These are phyloP conservation scores for Penstemon eatonii DNA, from an alignment of 257 asterid species.

Conservation along the genomic window DNA sequence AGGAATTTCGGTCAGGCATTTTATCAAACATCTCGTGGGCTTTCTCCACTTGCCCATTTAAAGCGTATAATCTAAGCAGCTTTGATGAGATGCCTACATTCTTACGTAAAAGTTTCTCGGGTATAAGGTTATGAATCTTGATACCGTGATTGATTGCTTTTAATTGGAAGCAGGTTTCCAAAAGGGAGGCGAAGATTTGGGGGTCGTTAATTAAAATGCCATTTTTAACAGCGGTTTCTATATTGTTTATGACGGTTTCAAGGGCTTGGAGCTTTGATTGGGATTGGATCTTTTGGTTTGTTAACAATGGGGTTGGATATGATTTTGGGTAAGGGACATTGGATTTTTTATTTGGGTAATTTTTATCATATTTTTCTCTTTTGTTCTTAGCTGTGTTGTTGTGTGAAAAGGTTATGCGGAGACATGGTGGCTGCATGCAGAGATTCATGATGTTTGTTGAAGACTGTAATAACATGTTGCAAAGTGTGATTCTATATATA, in stretches of 20 bases:
- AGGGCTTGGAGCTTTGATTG: slow-evolving; percentile 64
- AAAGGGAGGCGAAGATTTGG: slow-evolving; percentile 65
- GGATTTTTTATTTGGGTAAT: slow-evolving; percentile 29
- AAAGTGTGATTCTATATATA: not conserved
- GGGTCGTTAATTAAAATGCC: slow-evolving; percentile 65
- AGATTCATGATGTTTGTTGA: not conserved
- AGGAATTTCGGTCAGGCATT: slow-evolving; percentile 60
- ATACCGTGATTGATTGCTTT: slow-evolving; percentile 51
- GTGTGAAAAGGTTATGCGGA: slow-evolving; percentile 24
- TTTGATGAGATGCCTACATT: slow-evolving; percentile 72
- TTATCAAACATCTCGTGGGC: slow-evolving; percentile 81
- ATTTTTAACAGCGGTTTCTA: slow-evolving; percentile 52
- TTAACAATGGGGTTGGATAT: slow-evolving; percentile 54
- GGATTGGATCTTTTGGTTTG: slow-evolving; percentile 36
- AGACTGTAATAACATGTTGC: not conserved
- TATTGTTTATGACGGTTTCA: slow-evolving; percentile 46
- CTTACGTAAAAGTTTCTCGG: slow-evolving; percentile 52
- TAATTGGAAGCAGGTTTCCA: slow-evolving; percentile 69
- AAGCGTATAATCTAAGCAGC: slow-evolving; percentile 57
- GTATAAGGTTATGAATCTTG: slow-evolving; percentile 59
- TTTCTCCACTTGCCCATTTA: slow-evolving; percentile 48
- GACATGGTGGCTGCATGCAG: slow-evolving; percentile 24
- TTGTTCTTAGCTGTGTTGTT: slow-evolving; percentile 35
- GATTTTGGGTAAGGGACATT: slow-evolving; percentile 46
- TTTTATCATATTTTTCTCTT: slow-evolving; percentile 20